Percentiles rank a stretch among this genome's conserved stretches.
Conservation (phyloP, 2,329 filamentous ascomycete genomes). For the Xylariaceae sp. region DNA sequence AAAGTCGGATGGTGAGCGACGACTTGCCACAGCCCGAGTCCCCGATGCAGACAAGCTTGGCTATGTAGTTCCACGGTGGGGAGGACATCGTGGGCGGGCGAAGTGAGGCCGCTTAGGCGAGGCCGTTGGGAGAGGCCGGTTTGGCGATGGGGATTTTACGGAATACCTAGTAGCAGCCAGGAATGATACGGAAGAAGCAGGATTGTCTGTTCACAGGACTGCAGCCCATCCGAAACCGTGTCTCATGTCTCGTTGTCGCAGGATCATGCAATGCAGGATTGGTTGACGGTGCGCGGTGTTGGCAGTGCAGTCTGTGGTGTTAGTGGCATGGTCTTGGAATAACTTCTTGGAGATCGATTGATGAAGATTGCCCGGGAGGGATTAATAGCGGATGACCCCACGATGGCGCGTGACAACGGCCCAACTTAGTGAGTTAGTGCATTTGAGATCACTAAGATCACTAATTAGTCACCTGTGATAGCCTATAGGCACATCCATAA, state of each 20-base stretch:
- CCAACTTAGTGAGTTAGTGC: neutral
- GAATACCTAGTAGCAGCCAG: constrained; percentile 1
- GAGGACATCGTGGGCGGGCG: constrained; percentile 44
- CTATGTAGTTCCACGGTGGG: constrained; percentile 94
- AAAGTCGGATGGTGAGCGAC: constrained; percentile 86
- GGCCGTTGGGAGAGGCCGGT: constrained; percentile 1
- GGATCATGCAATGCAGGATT: neutral
- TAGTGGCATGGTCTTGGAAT: neutral
- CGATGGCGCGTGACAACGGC: neutral
- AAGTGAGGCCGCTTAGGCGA: neutral
- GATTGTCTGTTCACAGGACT: constrained; percentile 1
- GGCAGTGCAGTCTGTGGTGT: neutral
- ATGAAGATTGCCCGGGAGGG: neutral
- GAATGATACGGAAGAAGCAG: neutral
- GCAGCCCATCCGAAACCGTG: neutral
- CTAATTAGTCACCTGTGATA: neutral
- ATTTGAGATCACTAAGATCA: neutral
- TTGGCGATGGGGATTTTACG: neutral
- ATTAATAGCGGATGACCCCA: neutral
- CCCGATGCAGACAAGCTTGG: constrained; percentile 96
- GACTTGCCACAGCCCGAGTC: constrained; percentile 97
- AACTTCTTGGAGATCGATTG: neutral
- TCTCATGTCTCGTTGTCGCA: constrained; percentile 6
- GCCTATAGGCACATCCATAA: too few relatives aligned
- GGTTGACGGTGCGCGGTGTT: neutral